Conservation (phyloP, 345 rosid species). For the Ceriops decandra region DNA sequence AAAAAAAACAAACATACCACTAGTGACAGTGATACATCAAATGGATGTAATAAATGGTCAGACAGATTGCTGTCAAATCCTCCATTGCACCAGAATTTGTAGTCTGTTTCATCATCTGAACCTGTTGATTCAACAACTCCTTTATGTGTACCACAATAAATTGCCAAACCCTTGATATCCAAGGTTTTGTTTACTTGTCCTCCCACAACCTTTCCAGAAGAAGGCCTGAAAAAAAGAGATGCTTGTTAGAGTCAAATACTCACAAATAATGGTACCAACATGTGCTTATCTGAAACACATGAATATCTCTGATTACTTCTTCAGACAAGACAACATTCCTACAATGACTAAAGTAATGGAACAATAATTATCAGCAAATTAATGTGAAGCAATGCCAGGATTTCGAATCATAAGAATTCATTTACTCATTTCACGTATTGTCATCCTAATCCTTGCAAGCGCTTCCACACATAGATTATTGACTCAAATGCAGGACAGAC, state of each 20-base stretch:
- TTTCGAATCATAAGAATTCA: no score
- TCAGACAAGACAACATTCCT: no score
- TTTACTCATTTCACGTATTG: no score
- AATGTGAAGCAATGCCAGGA: no score
- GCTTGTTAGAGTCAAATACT: conserved; percentile 2
- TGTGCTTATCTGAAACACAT: neutral
- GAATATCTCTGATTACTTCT: no score
- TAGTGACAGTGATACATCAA: conserved; percentile 56
- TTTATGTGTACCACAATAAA: conserved; percentile 57
- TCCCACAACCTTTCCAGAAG: conserved; percentile 46
- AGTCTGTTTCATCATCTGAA: conserved; percentile 29
- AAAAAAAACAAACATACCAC: conserved; percentile 38
- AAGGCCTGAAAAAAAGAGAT: conserved; percentile 18
- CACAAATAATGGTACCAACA: neutral
- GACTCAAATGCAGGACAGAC: no score
- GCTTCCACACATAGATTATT: no score
- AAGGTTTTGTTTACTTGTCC: conserved; percentile 65
- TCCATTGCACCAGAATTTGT: conserved; percentile 36
- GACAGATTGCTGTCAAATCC: conserved; percentile 37
- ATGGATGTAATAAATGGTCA: conserved; percentile 54
- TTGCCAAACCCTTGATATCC: conserved; percentile 65
- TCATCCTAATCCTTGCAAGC: no score
- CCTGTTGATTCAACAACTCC: conserved; percentile 36
- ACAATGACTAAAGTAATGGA: no score
- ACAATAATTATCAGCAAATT: no score